phyloP scores from a whole-genome alignment of 345 rosid species.

The Raphanus raphanistrum region DNA sequence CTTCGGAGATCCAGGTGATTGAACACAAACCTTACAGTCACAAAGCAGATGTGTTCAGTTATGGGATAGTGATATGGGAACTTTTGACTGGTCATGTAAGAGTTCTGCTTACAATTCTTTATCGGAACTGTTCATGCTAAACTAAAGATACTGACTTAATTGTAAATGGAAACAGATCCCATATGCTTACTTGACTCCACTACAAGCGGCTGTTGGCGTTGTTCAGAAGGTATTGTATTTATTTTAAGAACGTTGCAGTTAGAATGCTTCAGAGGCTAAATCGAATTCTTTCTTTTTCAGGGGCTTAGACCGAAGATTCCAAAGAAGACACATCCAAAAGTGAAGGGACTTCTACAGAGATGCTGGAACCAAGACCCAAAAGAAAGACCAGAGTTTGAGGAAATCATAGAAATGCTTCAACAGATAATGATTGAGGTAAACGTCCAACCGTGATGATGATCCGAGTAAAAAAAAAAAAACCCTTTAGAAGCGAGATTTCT shows the following conservation, averaged over 20 bases:
- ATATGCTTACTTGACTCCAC: conserved; percentile 69
- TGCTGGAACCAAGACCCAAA: conserved; percentile 89
- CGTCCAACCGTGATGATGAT: conserved; percentile 3
- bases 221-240: conserved; percentile 74
- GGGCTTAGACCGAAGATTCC: conserved; percentile 83
- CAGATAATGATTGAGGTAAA: conserved; percentile 74
- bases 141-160: neutral
- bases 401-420: conserved; percentile 64
- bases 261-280: conserved; percentile 2
- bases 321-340: conserved; percentile 64
- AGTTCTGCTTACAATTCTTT: neutral
- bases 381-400: conserved; percentile 76
- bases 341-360: conserved; percentile 69
- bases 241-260: neutral
- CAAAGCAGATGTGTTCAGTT: conserved; percentile 95
- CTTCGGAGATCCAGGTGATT: conserved; percentile 70
- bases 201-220: conserved; percentile 94
- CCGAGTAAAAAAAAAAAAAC: conserved; percentile 10
- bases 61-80: conserved; percentile 87
- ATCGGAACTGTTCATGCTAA: conserved; percentile 5
- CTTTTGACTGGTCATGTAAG: conserved; percentile 92
- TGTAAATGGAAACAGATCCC: conserved; percentile 63
- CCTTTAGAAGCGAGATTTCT: conserved; percentile 24
- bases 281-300: conserved; percentile 32
- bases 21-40: conserved; percentile 89